These are phyloP conservation scores for Mortierella sp. DNA, from an alignment of 371 early-diverging fungal genomes.

Conservation along the genomic window DNA sequence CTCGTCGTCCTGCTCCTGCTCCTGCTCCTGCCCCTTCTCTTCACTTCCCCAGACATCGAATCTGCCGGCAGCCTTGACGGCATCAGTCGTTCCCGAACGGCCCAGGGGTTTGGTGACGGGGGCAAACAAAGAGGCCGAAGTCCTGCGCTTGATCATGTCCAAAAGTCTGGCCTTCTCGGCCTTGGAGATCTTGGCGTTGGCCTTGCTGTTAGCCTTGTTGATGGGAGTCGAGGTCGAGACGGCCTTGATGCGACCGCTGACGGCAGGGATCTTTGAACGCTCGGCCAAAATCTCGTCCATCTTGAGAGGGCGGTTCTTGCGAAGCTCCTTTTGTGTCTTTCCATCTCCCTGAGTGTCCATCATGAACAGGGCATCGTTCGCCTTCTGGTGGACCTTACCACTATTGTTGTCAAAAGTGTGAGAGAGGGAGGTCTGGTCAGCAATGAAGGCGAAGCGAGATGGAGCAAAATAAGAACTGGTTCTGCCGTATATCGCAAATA, in stretches of 20 bases:
- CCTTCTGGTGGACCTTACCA: slow-evolving; percentile 66
- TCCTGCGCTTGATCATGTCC: slow-evolving; percentile 43
- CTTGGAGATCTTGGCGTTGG: slow-evolving; percentile 47
- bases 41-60: slow-evolving; percentile 70
- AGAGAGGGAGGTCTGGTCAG: not conserved
- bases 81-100: slow-evolving; percentile 46
- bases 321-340: slow-evolving; percentile 58
- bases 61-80: slow-evolving; percentile 51
- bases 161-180: slow-evolving; percentile 42
- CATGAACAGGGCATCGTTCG: slow-evolving; percentile 77
- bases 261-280: slow-evolving; percentile 72
- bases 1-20: slow-evolving; percentile 23
- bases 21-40: slow-evolving; percentile 1
- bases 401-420: slow-evolving; percentile 36
- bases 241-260: slow-evolving; percentile 47
- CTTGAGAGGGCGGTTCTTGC: slow-evolving; percentile 69
- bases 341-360: slow-evolving; percentile 81
- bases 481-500: too few relatives aligned
- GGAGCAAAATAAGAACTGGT: too few relatives aligned
- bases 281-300: slow-evolving; percentile 85
- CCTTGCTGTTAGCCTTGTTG: slow-evolving; percentile 21
- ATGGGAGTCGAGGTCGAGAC: slow-evolving; percentile 19
- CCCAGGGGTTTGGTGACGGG: slow-evolving; percentile 28
- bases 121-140: slow-evolving; percentile 37
- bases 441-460: too few relatives aligned